Evolutionary conservation across 148 eudicot genomes (phyloP), one percentile per base, ranked within the genome.

Genomic region (Euryodendron excelsum): DNA sequence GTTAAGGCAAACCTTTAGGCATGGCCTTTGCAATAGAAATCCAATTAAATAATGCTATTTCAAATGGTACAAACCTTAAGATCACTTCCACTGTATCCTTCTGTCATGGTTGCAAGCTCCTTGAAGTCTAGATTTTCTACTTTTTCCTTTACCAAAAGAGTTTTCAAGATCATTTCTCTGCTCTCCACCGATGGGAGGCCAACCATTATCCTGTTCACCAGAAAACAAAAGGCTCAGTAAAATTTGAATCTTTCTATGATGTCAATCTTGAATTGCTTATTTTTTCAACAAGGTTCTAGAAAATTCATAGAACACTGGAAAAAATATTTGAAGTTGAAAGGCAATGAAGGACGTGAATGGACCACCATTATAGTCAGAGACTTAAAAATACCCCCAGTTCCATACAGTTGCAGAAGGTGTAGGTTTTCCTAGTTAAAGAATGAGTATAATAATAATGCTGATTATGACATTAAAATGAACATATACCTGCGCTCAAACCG

Each of bases 31-130:
- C 60, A 39, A 18, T 50, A 23, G 31, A 78, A 61, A 45, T 30
- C 20, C 61, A 76, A 47, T 34, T 65, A 3, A 74, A 3, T 13
- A 33, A 53, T 23, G 63, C 20, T 66, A 60, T 67, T 71, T 66
- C 50, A 82, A 79, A 12, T 2, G 55, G 34, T 48, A 81, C 82
- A 41, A 74, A 72, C 76, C 76, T 92, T 94, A 0, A 94, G 98
- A 86, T 92, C 98, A 80, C 98, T 94, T 85, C 98, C 98, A 61
- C 91, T 94, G 61, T 88, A 94, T 78, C 98, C 98, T 80, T 94
- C 98, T 48, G 98, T 92, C 90, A 94, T 91, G 77, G 85, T 81
- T 55, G 97, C 98, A 75, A 94, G 93, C 87, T 90, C 98, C 68
- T 91, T 84, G 58, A 84, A 94, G 77, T 94, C 97, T 48, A 94